Base-by-base conservation (phyloP, 1,139 yeast species). In the Debaryomyces nepalensis region DNA sequence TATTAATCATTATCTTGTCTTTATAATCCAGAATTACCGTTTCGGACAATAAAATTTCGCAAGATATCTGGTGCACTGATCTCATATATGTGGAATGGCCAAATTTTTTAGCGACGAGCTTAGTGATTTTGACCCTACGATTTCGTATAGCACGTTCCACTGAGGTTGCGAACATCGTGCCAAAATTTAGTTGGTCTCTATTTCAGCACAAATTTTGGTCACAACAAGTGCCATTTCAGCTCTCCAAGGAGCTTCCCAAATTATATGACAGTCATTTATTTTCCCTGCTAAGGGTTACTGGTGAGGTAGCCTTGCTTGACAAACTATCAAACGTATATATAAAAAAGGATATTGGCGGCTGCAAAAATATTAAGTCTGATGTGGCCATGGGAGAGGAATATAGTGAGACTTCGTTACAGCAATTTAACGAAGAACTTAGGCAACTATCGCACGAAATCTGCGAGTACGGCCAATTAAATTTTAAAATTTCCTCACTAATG, bases 401-500 rank as follows among this genome's bases (percentile, higher is more conserved):
- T 15, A 33, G 19, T 33, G 30, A 23, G n/a, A 10, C 19, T 34
- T 15, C 12, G 15, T 27, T 12, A 27, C 32, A 27, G 21, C 20
- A 29, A 15, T 29, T n/a, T 18, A 10, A 21, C 8, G 18, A 29
- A 15, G 3, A 27, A 15, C 10, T 27, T 27, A 9, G 14, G 21
- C 11, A 10, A 9, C 9, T 10, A n/a, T 29, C 21, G 30, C 37
- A 18, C 37, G 30, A 26, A 24, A 16, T 34, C 24, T 34, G 37
- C 10, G 30, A 34, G 10, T 15, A 14, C 30, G 18, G 29, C 31
- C 37, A 34, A 34, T 33, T 23, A 24, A 18, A 24, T 16, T 34
- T 31, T 9, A 34, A 10, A 34, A 34, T 27, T 24, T 24, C 12
- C 29, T 34, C 37, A 24, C 30, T 34, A 24, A 24, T 10, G 14